Percentiles rank a stretch among this genome's conserved stretches.
Evolutionary conservation across 139 green algal species (phyloP).

Genomic region (Tetradesmus lagerheimii): DNA sequence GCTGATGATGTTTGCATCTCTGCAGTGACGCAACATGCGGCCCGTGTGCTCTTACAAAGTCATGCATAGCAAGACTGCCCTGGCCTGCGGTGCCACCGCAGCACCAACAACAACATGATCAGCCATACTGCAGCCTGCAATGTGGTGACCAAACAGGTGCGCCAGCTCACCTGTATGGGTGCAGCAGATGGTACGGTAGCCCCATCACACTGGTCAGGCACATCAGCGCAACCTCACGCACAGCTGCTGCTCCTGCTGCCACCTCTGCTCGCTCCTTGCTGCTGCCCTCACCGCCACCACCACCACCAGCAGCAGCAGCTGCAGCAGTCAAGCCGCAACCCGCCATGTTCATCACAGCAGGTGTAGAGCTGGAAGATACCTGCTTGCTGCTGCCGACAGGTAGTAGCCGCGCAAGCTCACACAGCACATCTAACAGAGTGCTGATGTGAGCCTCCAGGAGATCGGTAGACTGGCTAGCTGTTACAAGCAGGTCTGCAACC

Average conservation of each 20-base stretch:
- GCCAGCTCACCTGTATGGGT: conserved; percentile 8
- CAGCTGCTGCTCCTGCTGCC: background rate
- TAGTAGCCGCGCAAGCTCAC: background rate
- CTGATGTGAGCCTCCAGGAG: conserved; percentile 6
- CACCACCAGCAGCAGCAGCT: background rate
- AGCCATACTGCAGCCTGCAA: no score
- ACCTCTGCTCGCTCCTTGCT: background rate
- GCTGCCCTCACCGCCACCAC: background rate
- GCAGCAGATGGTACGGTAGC: conserved; percentile 47
- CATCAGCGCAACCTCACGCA: conserved; percentile 40
- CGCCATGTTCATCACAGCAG: background rate
- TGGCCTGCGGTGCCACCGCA: no score
- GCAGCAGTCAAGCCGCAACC: background rate
- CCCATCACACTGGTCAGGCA: conserved; percentile 9
- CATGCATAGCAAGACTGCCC: no score
- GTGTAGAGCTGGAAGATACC: background rate
- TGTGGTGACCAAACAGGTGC: no score
- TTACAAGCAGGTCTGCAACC: background rate
- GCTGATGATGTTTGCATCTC: no score
- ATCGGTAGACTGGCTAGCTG: background rate
- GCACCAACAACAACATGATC: no score
- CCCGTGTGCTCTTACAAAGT: no score
- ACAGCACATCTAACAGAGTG: background rate
- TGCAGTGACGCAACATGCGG: no score
- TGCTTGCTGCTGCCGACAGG: conserved; percentile 11